phyloP scores from a whole-genome alignment of 768 basidiomycete genomes.

The Pleurotus ostreatus region DNA sequence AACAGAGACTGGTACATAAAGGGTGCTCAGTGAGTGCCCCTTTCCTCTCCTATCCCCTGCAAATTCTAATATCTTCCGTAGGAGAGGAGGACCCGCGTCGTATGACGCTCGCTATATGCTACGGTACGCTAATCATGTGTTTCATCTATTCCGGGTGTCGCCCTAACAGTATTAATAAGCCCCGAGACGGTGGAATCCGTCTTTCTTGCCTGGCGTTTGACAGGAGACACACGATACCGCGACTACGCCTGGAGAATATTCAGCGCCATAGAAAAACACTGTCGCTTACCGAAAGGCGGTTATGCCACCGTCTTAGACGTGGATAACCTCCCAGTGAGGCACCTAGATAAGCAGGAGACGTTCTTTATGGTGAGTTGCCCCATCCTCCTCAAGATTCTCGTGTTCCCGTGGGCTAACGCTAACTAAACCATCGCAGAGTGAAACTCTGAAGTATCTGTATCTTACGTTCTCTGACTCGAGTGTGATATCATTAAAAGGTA shows the following conservation, averaged over 20 bases:
- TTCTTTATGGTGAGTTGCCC: conserved; percentile 71
- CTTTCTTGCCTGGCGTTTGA: conserved; percentile 85
- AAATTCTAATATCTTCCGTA: conserved; percentile 11
- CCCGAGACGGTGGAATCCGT: conserved; percentile 95
- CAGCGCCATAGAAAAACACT: conserved; percentile 82
- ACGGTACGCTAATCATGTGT: conserved; percentile 37
- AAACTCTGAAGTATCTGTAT: conserved; percentile 90
- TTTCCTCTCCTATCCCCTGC: background rate
- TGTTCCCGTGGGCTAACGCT: background rate
- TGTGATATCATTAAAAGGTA: conserved; percentile 69
- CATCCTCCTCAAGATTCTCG: background rate
- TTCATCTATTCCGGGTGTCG: background rate
- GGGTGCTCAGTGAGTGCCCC: conserved; percentile 50
- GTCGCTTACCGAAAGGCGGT: conserved; percentile 69
- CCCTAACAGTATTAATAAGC: conserved; percentile 27
- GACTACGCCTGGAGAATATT: conserved; percentile 90
- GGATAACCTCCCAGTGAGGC: conserved; percentile 61
- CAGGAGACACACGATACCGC: conserved; percentile 78
- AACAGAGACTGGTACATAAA: conserved; percentile 87
- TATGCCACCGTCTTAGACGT: conserved; percentile 85
- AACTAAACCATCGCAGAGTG: conserved; percentile 46
- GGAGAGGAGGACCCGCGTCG: conserved; percentile 38
- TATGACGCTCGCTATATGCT: conserved; percentile 94
- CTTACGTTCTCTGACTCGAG: conserved; percentile 74
- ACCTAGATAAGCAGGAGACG: conserved; percentile 93